Percentiles rank a stretch among this genome's conserved stretches.
Evolutionary conservation across 2,329 filamentous ascomycete genomes (phyloP).

Genomic region (Trichoderma polysporum): DNA sequence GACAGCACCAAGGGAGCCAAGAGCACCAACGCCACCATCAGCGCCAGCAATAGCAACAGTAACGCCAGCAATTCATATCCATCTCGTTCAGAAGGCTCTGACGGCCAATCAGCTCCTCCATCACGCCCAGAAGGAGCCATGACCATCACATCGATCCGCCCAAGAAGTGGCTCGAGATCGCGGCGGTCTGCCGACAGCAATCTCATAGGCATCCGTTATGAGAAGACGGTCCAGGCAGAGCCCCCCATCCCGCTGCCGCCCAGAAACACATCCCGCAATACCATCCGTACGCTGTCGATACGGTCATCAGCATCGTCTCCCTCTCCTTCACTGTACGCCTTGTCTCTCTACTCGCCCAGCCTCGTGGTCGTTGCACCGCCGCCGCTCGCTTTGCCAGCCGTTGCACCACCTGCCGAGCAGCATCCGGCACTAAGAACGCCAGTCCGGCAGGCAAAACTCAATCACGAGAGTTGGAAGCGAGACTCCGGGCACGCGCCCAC

Average conservation of each 20-base stretch:
- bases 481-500: slow-evolving; percentile 55
- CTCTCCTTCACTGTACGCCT: slow-evolving; percentile 21
- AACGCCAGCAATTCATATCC: neutral
- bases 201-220: slow-evolving; percentile 59
- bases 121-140: slow-evolving; percentile 1
- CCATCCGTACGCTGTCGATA: slow-evolving; percentile 25
- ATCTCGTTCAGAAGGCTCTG: neutral
- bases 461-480: slow-evolving; percentile 48
- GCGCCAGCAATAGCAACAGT: neutral
- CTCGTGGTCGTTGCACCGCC: slow-evolving; percentile 35
- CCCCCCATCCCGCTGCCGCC: slow-evolving; percentile 56
- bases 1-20: neutral
- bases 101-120: neutral
- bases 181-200: slow-evolving; percentile 41
- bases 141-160: slow-evolving; percentile 43
- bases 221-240: slow-evolving; percentile 58
- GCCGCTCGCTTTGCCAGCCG: slow-evolving; percentile 27
- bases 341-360: slow-evolving; percentile 25
- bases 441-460: slow-evolving; percentile 26
- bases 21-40: neutral
- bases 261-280: slow-evolving; percentile 40
- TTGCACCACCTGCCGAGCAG: slow-evolving; percentile 50
- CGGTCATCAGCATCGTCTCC: slow-evolving; percentile 25
- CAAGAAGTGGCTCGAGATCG: slow-evolving; percentile 41
- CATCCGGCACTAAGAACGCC: slow-evolving; percentile 51